Conservation (phyloP, 805 yeast genomes). For the Ogataea kodamae region DNA sequence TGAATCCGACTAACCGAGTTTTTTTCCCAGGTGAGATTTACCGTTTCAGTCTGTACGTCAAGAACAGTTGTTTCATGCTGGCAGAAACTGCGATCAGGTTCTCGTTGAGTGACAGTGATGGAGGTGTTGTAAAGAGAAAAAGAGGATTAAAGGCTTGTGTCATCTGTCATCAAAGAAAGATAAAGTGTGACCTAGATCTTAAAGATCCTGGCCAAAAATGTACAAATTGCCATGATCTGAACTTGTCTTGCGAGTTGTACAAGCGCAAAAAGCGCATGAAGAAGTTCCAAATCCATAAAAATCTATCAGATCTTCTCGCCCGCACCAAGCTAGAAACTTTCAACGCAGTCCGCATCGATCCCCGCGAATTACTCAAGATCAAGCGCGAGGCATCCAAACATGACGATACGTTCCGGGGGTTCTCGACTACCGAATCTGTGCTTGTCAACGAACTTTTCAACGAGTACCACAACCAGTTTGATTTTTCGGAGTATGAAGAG, state of each 20-base stretch:
- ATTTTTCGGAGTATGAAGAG: conserved; percentile 15
- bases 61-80: too few species aligned
- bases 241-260: conserved; percentile 65
- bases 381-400: background rate
- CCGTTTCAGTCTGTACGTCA: too few species aligned
- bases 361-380: conserved; percentile 2
- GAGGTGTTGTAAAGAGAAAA: conserved; percentile 36
- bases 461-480: conserved; percentile 2
- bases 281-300: conserved; percentile 15
- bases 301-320: conserved; percentile 12
- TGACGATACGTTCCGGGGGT: conserved; percentile 1
- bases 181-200: conserved; percentile 62
- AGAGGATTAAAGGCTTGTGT: conserved; percentile 69
- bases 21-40: too few species aligned
- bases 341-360: conserved; percentile 14
- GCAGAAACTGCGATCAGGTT: too few species aligned
- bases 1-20: too few species aligned
- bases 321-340: conserved; percentile 10
- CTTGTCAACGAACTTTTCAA: conserved; percentile 6
- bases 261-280: conserved; percentile 40
- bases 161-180: conserved; percentile 68
- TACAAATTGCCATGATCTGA: conserved; percentile 31
- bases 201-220: conserved; percentile 61
- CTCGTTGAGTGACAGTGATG: conserved; percentile 9
- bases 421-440: conserved; percentile 4